These are phyloP conservation scores for Vaccinium darrowii DNA, from an alignment of 148 eudicot species.

Conservation along the genomic window DNA sequence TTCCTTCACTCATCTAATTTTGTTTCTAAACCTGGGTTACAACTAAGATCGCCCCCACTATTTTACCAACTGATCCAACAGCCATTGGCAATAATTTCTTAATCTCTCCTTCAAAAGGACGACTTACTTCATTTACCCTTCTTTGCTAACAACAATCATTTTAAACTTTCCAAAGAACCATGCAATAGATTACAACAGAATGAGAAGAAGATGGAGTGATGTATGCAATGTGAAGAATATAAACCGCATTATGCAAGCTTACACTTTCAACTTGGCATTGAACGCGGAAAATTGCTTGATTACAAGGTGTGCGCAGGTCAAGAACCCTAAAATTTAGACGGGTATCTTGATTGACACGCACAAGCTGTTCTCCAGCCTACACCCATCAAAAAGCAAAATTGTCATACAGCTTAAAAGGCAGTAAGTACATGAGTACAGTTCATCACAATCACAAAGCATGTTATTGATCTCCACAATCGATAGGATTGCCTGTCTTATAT, in stretches of 20 bases:
- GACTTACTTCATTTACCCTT: neutral
- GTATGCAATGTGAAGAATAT: neutral
- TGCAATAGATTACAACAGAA: no score
- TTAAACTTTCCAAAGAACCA: neutral
- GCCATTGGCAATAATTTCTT: neutral
- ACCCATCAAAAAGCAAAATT: constrained; percentile 20
- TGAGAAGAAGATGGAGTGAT: neutral
- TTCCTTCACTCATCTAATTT: neutral
- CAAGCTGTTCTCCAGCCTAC: constrained; percentile 87
- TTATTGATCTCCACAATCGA: neutral
- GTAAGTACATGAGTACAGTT: neutral
- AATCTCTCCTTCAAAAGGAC: neutral
- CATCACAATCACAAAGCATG: neutral
- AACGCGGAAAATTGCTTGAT: constrained; percentile 72
- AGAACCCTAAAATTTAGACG: constrained; percentile 79
- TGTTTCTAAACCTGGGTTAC: neutral
- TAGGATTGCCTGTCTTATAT: neutral
- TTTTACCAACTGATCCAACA: neutral
- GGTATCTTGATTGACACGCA: constrained; percentile 88
- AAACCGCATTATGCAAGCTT: constrained; percentile 13
- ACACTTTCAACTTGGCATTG: constrained; percentile 72
- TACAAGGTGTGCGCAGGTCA: constrained; percentile 87
- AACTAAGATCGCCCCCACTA: neutral
- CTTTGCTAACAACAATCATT: neutral
- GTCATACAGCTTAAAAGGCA: neutral